These are phyloP conservation scores for Pleurotus sapidus DNA, from an alignment of 768 basidiomycete genomes.

Conservation along the genomic window DNA sequence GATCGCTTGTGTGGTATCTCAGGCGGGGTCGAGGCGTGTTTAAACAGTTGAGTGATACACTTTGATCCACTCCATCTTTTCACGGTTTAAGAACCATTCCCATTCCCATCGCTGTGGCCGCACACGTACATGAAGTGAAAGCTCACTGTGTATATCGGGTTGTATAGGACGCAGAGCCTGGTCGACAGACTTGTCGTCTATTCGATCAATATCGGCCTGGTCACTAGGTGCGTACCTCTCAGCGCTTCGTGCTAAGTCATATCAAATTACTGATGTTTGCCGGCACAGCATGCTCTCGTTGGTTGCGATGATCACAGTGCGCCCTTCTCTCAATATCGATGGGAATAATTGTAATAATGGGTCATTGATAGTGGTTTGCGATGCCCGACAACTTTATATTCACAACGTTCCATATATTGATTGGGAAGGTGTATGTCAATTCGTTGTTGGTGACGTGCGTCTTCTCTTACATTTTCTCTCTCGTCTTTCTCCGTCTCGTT, in stretches of 20 bases:
- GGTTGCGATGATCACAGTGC: not conserved
- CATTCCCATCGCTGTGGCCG: no score
- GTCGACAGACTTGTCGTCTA: not conserved
- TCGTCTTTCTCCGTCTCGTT: not conserved
- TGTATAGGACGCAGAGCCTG: not conserved
- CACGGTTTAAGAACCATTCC: not conserved
- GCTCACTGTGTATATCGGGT: not conserved
- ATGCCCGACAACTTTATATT: constrained; percentile 2
- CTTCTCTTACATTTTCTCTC: not conserved
- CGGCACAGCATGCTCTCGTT: not conserved
- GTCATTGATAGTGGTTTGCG: not conserved
- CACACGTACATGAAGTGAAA: not conserved
- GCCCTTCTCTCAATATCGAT: not conserved
- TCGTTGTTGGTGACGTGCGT: not conserved
- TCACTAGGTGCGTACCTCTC: not conserved
- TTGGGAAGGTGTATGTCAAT: not conserved
- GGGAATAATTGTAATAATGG: no score
- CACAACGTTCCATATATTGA: not conserved
- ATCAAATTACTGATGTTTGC: not conserved
- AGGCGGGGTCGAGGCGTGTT: not conserved
- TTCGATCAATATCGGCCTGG: constrained; percentile 1
- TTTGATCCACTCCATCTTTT: not conserved
- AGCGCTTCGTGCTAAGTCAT: not conserved
- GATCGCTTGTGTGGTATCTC: not conserved
- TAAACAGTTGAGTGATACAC: not conserved